Evolutionary conservation across 83 land plant genomes (phyloP).

Genomic region (Thuja plicata): DNA sequence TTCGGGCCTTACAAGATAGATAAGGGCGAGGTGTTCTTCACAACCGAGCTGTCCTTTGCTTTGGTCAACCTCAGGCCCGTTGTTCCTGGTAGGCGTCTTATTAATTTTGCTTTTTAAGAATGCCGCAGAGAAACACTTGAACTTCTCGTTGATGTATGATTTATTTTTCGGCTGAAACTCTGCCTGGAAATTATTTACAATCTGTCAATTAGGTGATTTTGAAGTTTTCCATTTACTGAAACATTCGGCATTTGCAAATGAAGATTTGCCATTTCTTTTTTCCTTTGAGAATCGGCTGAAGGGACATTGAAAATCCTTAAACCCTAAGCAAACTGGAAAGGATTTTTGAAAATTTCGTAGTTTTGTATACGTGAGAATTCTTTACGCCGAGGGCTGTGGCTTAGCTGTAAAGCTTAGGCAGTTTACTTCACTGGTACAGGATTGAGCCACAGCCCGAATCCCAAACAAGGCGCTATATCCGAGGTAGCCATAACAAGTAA

Average conservation of each 20-base stretch:
- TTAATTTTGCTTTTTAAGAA: not conserved
- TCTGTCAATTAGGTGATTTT: not conserved
- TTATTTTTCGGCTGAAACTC: not conserved
- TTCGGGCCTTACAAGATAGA: conserved; percentile 82
- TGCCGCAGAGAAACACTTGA: not conserved
- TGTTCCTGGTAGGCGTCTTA: conserved; percentile 58
- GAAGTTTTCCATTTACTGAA: not conserved
- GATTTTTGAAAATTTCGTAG: not conserved
- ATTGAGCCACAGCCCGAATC: not conserved
- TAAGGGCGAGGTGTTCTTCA: conserved; percentile 66
- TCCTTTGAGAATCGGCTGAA: not conserved
- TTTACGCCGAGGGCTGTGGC: not conserved
- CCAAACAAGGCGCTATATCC: not conserved
- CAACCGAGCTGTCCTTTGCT: conserved; percentile 74
- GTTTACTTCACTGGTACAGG: not conserved
- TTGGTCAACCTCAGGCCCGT: conserved; percentile 83
- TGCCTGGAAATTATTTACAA: too few relatives aligned
- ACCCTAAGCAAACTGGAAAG: not conserved
- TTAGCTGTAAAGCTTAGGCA: not conserved
- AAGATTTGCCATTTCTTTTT: not conserved
- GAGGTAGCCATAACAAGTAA: too few relatives aligned
- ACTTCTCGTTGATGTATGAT: not conserved
- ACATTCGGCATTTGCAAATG: not conserved
- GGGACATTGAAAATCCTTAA: not conserved
- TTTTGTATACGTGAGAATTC: not conserved